phyloP scores from a whole-genome alignment of 2,329 filamentous ascomycete species.

The Beauveria asiatica region DNA sequence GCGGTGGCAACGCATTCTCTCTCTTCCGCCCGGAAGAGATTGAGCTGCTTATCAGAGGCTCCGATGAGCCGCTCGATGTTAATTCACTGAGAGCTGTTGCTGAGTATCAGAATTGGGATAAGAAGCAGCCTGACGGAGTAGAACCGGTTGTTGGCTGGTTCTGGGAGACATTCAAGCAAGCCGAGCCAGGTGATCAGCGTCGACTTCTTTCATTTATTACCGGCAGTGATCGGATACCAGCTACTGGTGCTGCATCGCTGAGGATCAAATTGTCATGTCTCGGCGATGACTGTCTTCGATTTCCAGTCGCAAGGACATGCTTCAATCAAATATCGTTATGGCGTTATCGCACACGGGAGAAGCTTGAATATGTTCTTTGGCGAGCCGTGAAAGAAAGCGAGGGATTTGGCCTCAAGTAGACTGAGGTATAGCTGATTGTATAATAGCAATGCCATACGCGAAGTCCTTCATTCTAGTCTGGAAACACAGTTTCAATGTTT shows the following conservation, averaged over 20 bases:
- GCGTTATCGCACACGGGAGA: conserved; percentile 57
- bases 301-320: conserved; percentile 80
- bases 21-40: conserved; percentile 89
- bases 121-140: conserved; percentile 41
- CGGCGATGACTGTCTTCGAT: conserved; percentile 65
- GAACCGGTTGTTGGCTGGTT: conserved; percentile 76
- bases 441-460: neutral
- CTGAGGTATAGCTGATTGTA: neutral
- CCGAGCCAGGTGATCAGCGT: conserved; percentile 60
- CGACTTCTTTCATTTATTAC: conserved; percentile 81
- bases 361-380: conserved; percentile 68
- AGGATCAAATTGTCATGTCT: conserved; percentile 68
- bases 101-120: conserved; percentile 72
- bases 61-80: conserved; percentile 76
- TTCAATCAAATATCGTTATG: conserved; percentile 80
- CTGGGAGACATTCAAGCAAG: conserved; percentile 70
- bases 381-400: conserved; percentile 82
- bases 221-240: conserved; percentile 82
- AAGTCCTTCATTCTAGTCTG: neutral
- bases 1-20: conserved; percentile 77
- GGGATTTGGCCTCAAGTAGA: conserved; percentile 80
- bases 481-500: neutral
- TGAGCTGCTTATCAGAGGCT: conserved; percentile 76
- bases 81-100: conserved; percentile 66
- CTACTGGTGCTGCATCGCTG: conserved; percentile 74